Base-by-base conservation (phyloP, 306 rosid genomes). In the Trichosanthes truncata region DNA sequence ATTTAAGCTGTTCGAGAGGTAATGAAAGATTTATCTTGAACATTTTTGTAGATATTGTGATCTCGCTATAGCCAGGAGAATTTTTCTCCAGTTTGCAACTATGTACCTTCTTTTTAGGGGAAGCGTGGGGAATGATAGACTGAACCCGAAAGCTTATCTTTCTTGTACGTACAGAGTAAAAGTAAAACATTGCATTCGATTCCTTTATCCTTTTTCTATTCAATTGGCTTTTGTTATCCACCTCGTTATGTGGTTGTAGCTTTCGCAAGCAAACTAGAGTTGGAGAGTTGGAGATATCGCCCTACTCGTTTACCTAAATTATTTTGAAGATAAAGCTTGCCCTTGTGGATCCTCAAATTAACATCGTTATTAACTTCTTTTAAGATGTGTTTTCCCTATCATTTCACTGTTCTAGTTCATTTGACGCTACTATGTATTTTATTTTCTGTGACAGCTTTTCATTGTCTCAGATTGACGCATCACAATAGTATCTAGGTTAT, bases 1-100 rank as follows among this genome's bases (percentile, higher is more conserved):
- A 74, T 89, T 90, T 84, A 91, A 86, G 84, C 88, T 91, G 65
- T 92, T 89, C 83, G 98, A 95, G 77, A 95, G 97, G 98, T 92
- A 74, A 78, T 75, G 53, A 15, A 63, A 11, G 41, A 17, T 52
- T 76, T 76, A 11, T 76, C 9, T 76, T 55, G 67, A 43, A 49
- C 53, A n/a, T 31, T 12, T 78, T 61, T 23, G 31, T 43, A 41
- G 55, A 69, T 40, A 69, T 20, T 66, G 74, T 20, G 74, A 8
- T n/a, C 52, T 3, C 20, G 6, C 75, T 10, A 68, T 52, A 68
- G 33, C 52, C 15, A 68, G 35, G 17, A 59, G 35, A 25, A 59
- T 59, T 23, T 51, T 62, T 62, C 41, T 26, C 36, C 65, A n/a
- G 65, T 57, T 57, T 56, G 62, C 13, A 56, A 56, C 62, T 9